Evolutionary conservation across 257 asterid genomes (phyloP).

Genomic region (Solanum virginianum): DNA sequence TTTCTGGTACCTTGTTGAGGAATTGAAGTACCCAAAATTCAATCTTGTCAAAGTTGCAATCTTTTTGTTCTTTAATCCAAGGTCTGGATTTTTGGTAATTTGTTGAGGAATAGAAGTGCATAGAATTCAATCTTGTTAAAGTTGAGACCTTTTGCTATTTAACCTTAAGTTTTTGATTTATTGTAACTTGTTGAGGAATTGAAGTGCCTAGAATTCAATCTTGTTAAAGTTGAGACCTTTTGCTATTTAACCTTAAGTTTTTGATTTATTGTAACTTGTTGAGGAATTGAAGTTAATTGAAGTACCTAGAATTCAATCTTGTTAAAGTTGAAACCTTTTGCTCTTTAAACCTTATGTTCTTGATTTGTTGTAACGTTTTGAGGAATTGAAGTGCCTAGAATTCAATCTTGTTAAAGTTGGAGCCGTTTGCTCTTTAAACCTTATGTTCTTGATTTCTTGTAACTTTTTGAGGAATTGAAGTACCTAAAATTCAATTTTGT

Average conservation of each 20-base stretch:
- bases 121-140: constrained; percentile 17
- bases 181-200: no score
- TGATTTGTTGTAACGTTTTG: neutral
- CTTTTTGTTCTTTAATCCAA: no score
- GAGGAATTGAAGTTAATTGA: neutral
- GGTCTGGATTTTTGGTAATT: no score
- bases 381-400: neutral
- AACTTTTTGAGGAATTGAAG: neutral
- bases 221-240: no score
- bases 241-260: no score
- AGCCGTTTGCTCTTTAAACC: neutral
- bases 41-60: no score
- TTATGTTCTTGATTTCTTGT: neutral
- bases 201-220: no score
- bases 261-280: no score
- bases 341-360: neutral
- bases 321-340: neutral
- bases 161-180: neutral
- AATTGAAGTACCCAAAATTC: neutral
- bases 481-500: constrained; percentile 13
- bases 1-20: neutral
- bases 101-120: neutral
- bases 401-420: constrained; percentile 11
- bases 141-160: neutral
- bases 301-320: neutral